These are phyloP conservation scores for Sinapis alba DNA, from an alignment of 441 rosid species.

Conservation along the genomic window DNA sequence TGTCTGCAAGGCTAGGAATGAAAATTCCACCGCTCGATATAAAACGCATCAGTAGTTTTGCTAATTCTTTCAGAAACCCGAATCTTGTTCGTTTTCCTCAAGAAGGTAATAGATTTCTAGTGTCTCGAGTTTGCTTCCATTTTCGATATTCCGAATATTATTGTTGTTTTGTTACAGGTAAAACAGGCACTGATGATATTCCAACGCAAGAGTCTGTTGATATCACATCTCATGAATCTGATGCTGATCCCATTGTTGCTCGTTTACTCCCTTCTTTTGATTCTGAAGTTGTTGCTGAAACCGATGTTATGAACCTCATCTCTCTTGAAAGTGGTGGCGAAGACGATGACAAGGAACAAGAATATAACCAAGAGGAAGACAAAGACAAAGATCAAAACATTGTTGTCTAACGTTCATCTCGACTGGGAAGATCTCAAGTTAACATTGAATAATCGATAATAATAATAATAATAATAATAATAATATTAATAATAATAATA, in stretches of 20 bases:
- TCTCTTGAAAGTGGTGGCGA: not conserved
- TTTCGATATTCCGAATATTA: not conserved
- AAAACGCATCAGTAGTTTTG: conserved; percentile 31
- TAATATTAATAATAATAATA: too few relatives aligned
- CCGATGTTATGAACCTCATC: not conserved
- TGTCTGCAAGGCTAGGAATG: conserved; percentile 51
- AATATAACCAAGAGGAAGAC: not conserved
- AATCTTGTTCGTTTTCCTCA: not conserved
- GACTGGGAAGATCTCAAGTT: conserved; percentile 22
- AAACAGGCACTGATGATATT: not conserved
- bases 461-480: not conserved
- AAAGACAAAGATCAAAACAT: not conserved
- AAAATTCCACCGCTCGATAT: conserved; percentile 49
- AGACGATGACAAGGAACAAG: not conserved
- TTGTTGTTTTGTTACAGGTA: not conserved
- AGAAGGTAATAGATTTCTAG: not conserved
- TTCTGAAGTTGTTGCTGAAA: not conserved
- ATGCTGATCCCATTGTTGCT: not conserved
- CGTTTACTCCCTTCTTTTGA: not conserved
- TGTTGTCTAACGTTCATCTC: not conserved
- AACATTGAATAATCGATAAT: not conserved
- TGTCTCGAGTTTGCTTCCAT: not conserved
- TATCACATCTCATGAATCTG: conserved; percentile 14
- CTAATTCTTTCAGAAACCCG: not conserved
- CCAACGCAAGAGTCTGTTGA: not conserved